Evolutionary conservation across 2,329 filamentous ascomycete species (phyloP).

Genomic region (Myriosclerotinia curreyana): DNA sequence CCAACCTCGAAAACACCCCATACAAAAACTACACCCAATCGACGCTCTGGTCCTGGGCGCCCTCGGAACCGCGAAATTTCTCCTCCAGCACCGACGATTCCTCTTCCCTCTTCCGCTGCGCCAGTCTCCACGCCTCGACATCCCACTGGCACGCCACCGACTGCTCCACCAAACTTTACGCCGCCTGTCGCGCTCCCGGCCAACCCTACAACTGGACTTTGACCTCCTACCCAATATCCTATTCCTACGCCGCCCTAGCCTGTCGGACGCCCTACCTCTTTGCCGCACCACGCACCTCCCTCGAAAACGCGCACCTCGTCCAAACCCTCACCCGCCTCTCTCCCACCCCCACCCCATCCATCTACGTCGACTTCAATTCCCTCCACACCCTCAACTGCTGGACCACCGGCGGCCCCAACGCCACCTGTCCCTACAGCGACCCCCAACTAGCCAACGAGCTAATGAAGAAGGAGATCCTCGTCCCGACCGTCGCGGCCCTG

Average conservation of each 20-base stretch:
- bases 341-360: slow-evolving; percentile 34
- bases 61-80: slow-evolving; percentile 52
- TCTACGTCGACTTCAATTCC: slow-evolving; percentile 62
- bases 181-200: slow-evolving; percentile 53
- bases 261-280: slow-evolving; percentile 53
- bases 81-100: slow-evolving; percentile 37
- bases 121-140: slow-evolving; percentile 47
- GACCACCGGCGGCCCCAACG: slow-evolving; percentile 54
- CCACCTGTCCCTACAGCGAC: slow-evolving; percentile 54
- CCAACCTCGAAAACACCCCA: slow-evolving; percentile 45
- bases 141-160: slow-evolving; percentile 55
- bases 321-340: slow-evolving; percentile 27
- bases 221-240: slow-evolving; percentile 44
- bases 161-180: slow-evolving; percentile 50
- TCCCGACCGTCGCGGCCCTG: slow-evolving; percentile 58
- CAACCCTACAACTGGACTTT: slow-evolving; percentile 59
- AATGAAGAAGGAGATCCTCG: slow-evolving; percentile 46
- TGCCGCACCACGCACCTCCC: slow-evolving; percentile 55
- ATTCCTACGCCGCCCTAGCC: slow-evolving; percentile 43
- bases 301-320: slow-evolving; percentile 60
- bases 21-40: slow-evolving; percentile 51
- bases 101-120: slow-evolving; percentile 50
- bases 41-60: slow-evolving; percentile 59
- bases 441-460: slow-evolving; percentile 42
- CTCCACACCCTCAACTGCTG: slow-evolving; percentile 57